These are phyloP conservation scores for Asterophora lycoperdoides DNA, from an alignment of 768 basidiomycete species.

Conservation along the genomic window DNA sequence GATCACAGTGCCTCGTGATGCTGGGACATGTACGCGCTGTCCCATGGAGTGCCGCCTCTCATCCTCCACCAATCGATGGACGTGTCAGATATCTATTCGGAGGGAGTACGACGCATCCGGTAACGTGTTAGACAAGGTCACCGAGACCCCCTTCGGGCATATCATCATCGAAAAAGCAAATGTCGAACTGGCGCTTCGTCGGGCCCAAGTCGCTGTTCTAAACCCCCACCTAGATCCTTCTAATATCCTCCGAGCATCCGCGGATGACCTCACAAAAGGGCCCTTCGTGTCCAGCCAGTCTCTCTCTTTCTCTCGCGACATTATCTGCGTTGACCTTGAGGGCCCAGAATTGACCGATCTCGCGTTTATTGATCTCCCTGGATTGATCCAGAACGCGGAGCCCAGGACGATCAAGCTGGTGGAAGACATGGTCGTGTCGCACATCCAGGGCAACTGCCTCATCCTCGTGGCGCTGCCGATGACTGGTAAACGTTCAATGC, in stretches of 20 bases:
- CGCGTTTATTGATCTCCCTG: constrained; percentile 38
- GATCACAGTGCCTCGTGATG: constrained; percentile 46
- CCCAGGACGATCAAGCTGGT: constrained; percentile 40
- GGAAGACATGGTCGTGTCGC: constrained; percentile 42
- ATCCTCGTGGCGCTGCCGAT: constrained; percentile 53
- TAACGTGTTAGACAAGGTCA: constrained; percentile 16
- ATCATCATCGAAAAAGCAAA: constrained; percentile 31
- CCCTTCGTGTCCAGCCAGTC: constrained; percentile 5
- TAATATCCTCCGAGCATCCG: constrained; percentile 3
- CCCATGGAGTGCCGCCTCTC: constrained; percentile 35
- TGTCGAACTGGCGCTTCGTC: constrained; percentile 41
- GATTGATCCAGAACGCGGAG: constrained; percentile 46
- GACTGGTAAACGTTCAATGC: constrained; percentile 35
- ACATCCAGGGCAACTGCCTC: constrained; percentile 48
- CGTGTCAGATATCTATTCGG: constrained; percentile 41
- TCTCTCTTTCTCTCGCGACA: constrained; percentile 35
- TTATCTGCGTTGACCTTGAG: constrained; percentile 37
- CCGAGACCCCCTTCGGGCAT: constrained; percentile 17
- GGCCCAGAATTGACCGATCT: constrained; percentile 35
- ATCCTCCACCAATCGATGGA: constrained; percentile 23
- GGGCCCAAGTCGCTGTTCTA: constrained; percentile 31
- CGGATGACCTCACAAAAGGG: constrained; percentile 25
- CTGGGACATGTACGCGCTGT: constrained; percentile 44
- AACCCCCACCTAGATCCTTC: constrained; percentile 16
- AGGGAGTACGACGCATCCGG: constrained; percentile 33